Evolutionary conservation across 2,329 filamentous ascomycete genomes (phyloP).

Genomic region (Pseudocercospora cruenta): DNA sequence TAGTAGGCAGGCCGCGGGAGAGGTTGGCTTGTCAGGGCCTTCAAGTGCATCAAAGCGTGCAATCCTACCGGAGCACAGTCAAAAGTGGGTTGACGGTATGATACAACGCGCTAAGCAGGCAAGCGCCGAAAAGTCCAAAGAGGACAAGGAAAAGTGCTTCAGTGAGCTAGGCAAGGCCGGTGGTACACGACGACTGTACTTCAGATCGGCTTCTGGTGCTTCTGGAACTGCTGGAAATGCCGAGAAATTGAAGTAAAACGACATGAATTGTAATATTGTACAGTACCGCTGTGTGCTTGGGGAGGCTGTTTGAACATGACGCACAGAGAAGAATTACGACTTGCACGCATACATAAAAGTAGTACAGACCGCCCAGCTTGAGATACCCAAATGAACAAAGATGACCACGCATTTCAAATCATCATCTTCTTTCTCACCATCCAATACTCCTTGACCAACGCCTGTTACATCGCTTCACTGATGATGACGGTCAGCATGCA

Average conservation of each 20-base stretch:
- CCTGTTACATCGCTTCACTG: constrained; percentile 2
- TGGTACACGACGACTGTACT: constrained; percentile 72
- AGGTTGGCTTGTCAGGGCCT: constrained; percentile 27
- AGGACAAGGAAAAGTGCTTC: constrained; percentile 52
- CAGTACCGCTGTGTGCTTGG: constrained; percentile 2
- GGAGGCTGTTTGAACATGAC: constrained; percentile 5
- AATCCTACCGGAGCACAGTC: constrained; percentile 64
- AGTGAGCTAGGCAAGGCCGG: constrained; percentile 73
- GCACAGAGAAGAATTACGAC: constrained; percentile 4
- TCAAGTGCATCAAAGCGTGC: constrained; percentile 25
- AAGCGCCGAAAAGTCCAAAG: constrained; percentile 52
- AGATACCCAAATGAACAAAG: not conserved
- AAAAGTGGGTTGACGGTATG: constrained; percentile 81
- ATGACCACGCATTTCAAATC: not conserved
- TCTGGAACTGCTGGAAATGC: constrained; percentile 9
- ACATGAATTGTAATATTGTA: constrained; percentile 2
- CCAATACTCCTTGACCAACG: not conserved
- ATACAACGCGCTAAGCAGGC: constrained; percentile 76
- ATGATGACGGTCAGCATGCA: not conserved
- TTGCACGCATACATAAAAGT: constrained; percentile 1
- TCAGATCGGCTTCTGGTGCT: constrained; percentile 42
- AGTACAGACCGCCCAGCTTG: not conserved
- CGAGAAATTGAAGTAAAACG: constrained; percentile 3
- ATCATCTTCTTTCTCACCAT: not conserved
- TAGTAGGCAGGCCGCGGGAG: constrained; percentile 25